phyloP scores from a whole-genome alignment of 2,329 filamentous ascomycete genomes.

The Hortaea werneckii region DNA sequence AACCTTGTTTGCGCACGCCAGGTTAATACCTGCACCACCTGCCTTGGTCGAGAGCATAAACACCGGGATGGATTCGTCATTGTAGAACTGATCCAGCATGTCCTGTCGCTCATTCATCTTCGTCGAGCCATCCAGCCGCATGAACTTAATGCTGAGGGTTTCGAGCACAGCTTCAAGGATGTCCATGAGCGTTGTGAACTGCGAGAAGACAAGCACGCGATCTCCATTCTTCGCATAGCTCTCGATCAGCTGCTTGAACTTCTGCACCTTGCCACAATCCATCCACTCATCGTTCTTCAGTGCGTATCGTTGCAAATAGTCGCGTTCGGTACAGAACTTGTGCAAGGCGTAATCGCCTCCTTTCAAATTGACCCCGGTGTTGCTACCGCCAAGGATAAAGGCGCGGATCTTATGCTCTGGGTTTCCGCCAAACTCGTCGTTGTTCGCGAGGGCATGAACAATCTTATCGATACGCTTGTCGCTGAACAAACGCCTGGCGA shows the following conservation, averaged over 20 bases:
- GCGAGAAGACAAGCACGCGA: slow-evolving; percentile 80
- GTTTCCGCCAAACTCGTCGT: slow-evolving; percentile 24
- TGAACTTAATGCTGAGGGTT: slow-evolving; percentile 61
- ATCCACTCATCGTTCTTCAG: slow-evolving; percentile 55
- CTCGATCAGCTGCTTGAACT: slow-evolving; percentile 63
- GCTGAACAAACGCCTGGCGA: slow-evolving; percentile 73
- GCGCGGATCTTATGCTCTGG: slow-evolving; percentile 35
- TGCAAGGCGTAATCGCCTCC: slow-evolving; percentile 66
- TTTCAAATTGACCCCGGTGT: slow-evolving; percentile 51
- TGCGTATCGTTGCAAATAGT: slow-evolving; percentile 45
- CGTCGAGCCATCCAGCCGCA: slow-evolving; percentile 78
- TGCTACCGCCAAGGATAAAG: slow-evolving; percentile 61
- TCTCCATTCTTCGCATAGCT: slow-evolving; percentile 71
- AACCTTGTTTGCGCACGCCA: slow-evolving; percentile 93
- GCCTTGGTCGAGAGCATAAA: slow-evolving; percentile 91
- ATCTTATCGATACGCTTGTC: slow-evolving; percentile 68
- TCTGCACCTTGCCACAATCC: slow-evolving; percentile 69
- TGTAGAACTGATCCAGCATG: slow-evolving; percentile 78
- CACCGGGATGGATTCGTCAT: slow-evolving; percentile 66
- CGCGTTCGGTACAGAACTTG: slow-evolving; percentile 45
- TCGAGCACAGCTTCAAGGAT: slow-evolving; percentile 77
- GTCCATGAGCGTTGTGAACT: slow-evolving; percentile 85
- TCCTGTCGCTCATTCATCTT: slow-evolving; percentile 74
- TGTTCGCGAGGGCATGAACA: slow-evolving; percentile 24
- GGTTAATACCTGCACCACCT: slow-evolving; percentile 92